These are phyloP conservation scores for Ganoderma leucocontextum DNA, from an alignment of 1,284 basidiomycete species.

Conservation along the genomic window DNA sequence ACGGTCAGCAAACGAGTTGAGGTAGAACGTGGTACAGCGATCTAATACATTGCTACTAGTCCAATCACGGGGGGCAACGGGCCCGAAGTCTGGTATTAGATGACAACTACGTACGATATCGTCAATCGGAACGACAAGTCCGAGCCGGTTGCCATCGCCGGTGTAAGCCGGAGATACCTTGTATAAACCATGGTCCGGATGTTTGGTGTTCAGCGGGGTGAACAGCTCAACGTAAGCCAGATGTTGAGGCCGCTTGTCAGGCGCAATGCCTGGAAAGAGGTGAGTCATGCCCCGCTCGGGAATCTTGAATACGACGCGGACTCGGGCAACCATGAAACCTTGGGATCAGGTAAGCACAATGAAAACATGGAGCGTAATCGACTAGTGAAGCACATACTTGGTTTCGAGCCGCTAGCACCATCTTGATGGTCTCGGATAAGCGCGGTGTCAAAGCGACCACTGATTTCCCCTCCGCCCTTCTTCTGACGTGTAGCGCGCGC, in stretches of 20 bases:
- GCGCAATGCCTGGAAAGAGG: slow-evolving; percentile 19
- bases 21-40: slow-evolving; percentile 38
- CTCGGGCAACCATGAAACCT: slow-evolving; percentile 32
- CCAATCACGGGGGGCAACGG: slow-evolving; percentile 40
- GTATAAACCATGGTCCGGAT: slow-evolving; percentile 27
- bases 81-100: slow-evolving; percentile 35
- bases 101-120: slow-evolving; percentile 41
- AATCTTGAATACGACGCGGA: slow-evolving; percentile 30
- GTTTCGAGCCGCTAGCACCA: background rate
- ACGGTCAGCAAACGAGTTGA: slow-evolving; percentile 42
- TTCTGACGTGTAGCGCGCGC: slow-evolving; percentile 16
- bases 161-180: slow-evolving; percentile 26
- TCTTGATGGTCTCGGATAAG: slow-evolving; percentile 18
- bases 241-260: slow-evolving; percentile 18
- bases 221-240: slow-evolving; percentile 47
- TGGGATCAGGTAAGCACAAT: no score
- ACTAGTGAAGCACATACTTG: no score
- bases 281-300: background rate
- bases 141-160: slow-evolving; percentile 25
- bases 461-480: slow-evolving; percentile 11
- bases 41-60: slow-evolving; percentile 45
- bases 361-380: no score
- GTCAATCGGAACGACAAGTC: slow-evolving; percentile 37
- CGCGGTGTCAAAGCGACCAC: slow-evolving; percentile 31
- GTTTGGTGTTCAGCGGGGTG: slow-evolving; percentile 28